phyloP scores from a whole-genome alignment of 192 early-diverging fungal genomes.

The Umbelopsis vinacea region DNA sequence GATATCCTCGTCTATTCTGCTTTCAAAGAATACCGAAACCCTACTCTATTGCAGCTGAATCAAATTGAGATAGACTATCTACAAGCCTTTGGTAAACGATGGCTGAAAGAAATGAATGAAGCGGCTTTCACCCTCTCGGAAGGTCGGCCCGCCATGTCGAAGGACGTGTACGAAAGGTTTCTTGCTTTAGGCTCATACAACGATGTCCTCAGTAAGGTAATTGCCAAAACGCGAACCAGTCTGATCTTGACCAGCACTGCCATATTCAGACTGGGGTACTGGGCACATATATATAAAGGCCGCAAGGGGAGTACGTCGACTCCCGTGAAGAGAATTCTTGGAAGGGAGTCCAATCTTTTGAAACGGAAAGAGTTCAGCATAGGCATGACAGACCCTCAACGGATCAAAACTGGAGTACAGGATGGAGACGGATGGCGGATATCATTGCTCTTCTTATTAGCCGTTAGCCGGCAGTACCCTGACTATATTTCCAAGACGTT shows the following conservation, averaged over 20 bases:
- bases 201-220: neutral
- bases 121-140: neutral
- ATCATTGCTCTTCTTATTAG: neutral
- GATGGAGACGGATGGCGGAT: constrained; percentile 6
- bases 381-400: neutral
- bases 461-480: neutral
- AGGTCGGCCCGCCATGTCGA: neutral
- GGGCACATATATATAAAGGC: neutral
- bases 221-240: neutral
- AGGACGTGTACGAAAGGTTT: neutral
- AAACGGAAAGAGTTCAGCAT: neutral
- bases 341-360: constrained; percentile 5
- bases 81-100: neutral
- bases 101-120: neutral
- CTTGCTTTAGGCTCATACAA: neutral
- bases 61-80: neutral
- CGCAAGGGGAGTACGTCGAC: neutral
- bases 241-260: neutral
- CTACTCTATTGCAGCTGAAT: neutral
- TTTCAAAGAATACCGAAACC: neutral
- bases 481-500: neutral
- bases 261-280: neutral
- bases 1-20: neutral
- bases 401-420: neutral
- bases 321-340: neutral